These are phyloP conservation scores for Thecaphora frezii DNA, from an alignment of 1,284 basidiomycete genomes.

Conservation along the genomic window DNA sequence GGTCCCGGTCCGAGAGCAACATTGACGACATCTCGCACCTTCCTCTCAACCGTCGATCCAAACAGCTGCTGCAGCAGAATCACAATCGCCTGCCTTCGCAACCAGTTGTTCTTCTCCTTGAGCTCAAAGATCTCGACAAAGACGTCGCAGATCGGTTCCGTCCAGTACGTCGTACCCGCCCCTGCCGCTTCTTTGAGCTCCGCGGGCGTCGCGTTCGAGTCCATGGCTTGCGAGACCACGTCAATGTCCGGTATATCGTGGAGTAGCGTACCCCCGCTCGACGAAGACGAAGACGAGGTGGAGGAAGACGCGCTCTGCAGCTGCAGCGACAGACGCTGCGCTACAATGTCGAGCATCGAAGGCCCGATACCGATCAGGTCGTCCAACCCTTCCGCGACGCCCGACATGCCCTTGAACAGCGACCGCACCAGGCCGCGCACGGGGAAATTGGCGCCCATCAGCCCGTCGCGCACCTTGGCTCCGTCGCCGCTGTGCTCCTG, in stretches of 20 bases:
- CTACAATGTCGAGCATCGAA: conserved; percentile 45
- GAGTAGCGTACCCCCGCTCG: conserved; percentile 7
- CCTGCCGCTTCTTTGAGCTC: conserved; percentile 73
- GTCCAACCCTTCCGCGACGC: conserved; percentile 45
- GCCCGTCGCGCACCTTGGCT: neutral
- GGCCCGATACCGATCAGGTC: conserved; percentile 44
- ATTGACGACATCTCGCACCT: conserved; percentile 75
- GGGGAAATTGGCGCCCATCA: conserved; percentile 7
- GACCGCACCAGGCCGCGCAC: conserved; percentile 32
- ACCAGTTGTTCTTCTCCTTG: conserved; percentile 92
- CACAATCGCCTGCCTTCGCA: conserved; percentile 90
- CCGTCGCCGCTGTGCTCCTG: neutral
- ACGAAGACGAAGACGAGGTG: too few relatives aligned
- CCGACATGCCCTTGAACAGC: conserved; percentile 41
- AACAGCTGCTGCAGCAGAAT: conserved; percentile 93
- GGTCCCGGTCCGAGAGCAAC: conserved; percentile 59
- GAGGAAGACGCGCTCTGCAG: conserved; percentile 27
- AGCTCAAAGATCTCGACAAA: conserved; percentile 90
- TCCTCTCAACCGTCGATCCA: conserved; percentile 95
- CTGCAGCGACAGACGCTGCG: conserved; percentile 47
- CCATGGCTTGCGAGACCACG: conserved; percentile 40
- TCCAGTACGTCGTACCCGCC: conserved; percentile 78
- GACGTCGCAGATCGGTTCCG: conserved; percentile 89
- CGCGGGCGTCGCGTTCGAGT: conserved; percentile 58
- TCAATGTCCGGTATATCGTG: conserved; percentile 36